These are phyloP conservation scores for Paracoccidioides brasiliensis DNA, from an alignment of 2,329 filamentous ascomycete species.

Conservation along the genomic window DNA sequence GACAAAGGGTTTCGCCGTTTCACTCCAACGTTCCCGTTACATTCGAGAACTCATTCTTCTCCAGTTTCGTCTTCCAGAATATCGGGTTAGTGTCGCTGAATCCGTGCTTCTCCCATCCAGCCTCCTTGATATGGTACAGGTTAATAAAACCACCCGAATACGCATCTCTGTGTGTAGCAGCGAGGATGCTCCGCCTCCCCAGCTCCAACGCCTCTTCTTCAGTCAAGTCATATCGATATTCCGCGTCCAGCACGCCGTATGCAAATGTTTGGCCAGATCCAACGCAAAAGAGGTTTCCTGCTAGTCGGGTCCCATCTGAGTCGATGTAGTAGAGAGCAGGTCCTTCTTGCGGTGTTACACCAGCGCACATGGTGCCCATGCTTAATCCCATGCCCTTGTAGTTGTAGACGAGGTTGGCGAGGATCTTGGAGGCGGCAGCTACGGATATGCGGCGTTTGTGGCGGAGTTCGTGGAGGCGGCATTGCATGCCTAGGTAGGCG, in stretches of 20 bases:
- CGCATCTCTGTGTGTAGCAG: conserved; percentile 93
- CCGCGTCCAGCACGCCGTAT: conserved; percentile 91
- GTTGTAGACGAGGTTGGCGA: conserved; percentile 92
- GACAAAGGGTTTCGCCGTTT: neutral
- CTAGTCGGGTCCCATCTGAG: conserved; percentile 81
- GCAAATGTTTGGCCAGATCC: conserved; percentile 97
- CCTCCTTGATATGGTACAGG: conserved; percentile 97
- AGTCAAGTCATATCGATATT: conserved; percentile 81
- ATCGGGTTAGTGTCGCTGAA: conserved; percentile 98
- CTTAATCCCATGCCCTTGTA: conserved; percentile 98
- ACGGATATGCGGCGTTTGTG: conserved; percentile 99
- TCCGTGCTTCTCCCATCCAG: conserved; percentile 96
- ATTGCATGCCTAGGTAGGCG: conserved; percentile 97
- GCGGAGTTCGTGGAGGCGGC: conserved; percentile 94
- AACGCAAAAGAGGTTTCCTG: conserved; percentile 95
- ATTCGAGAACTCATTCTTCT: conserved; percentile 97
- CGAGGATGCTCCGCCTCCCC: conserved; percentile 81
- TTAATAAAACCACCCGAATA: conserved; percentile 98
- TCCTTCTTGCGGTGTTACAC: conserved; percentile 80
- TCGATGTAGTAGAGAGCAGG: conserved; percentile 99
- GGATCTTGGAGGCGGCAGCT: conserved; percentile 92
- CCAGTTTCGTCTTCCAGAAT: conserved; percentile 98
- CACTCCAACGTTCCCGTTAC: conserved; percentile 59
- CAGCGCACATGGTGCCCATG: conserved; percentile 99
- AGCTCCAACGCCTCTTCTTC: conserved; percentile 84